Base-by-base conservation (phyloP, 2,329 filamentous ascomycete genomes). In the Venturia asperata region DNA sequence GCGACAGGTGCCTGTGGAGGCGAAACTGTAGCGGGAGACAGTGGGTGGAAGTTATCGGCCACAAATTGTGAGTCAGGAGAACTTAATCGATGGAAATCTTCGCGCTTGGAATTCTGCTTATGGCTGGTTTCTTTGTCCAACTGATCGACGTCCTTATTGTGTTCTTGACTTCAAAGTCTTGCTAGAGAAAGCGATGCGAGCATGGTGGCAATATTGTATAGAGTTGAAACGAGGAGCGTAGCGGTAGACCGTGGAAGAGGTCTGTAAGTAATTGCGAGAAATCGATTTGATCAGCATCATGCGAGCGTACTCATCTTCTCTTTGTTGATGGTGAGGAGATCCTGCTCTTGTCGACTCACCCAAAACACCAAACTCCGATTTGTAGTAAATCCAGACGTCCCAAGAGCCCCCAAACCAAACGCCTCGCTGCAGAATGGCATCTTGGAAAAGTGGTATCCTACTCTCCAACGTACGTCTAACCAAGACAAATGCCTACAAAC, bases 401-500 rank as follows among this genome's bases (percentile, higher is more conserved):
- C 30, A n/a, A 58, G 19, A 3, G 9, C 27, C 45, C 19, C 2
- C 9, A 41, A 24, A 21, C 47, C 47, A 27, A 30, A 58, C 52
- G 52, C 52, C 52, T 34, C 52, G 52, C 27, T 58, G 7, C 30
- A 30, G n/a, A 37, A 15, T 47, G 1, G 13, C n/a, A 47, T 17
- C 52, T 15, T 58, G 27, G 15, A 58, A 58, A 37, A 9, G 30
- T 9, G 30, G 37, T 58, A 37, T 58, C 47, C 47, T 52, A 52
- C 24, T 52, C 47, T 21, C 27, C 52, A n/a, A 15, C 34, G 39
- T 6, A 15, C 37, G 21, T 34, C 47, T 34, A 65, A 68, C 64
- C 78, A 74, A 87, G 77, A 74, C 85, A 87, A 69, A 88, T 88
- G n/a, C 82, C 81, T 70, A 87, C 79, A 77, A 88, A 88, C 66